Evolutionary conservation across 352 stramenopile species (phyloP), one percentile per base, ranked within the genome.

Genomic region (Globisporangium nodosum): DNA sequence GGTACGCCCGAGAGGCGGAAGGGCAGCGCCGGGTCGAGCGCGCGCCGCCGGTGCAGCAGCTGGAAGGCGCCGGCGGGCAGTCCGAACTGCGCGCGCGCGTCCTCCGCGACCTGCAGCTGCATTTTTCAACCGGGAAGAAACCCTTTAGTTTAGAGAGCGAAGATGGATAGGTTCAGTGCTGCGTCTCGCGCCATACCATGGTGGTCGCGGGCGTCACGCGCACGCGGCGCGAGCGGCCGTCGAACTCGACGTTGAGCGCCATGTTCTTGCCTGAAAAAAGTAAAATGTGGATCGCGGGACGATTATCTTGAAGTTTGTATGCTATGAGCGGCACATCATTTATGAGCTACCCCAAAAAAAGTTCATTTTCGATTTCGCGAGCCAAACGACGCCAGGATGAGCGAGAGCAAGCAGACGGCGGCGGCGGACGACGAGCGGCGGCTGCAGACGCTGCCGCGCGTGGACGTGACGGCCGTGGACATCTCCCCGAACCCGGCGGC

Each of bases 1-100:
- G 87, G 92, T 24, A 96, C 76, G 33, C 87, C 87, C 15, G 87
- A 92, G 30, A 96, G 71, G 4, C 85, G 81, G 54, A 96, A 96
- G 37, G 87, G 85, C 48, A 93, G 78, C 18, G 87, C 90, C 45
- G 92, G 60, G 56, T 96, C 87, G 20, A 96, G 65, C 8, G 74
- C 48, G 15, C 67, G 76, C 43, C 69, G 71, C 50, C 83, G 85
- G 61, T 94, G 85, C 49, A 80, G 54, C 18, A 96, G 71, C 60
- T 92, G 72, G 54, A 67, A 87, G 54, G 78, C 69, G 31, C 54
- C 60, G 27, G 73, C 64, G 27, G 63, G 57, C 45, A 96, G 66
- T 3, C 60, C 54, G 60, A 91, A 90, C 18, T 85, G 68, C 43
- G 68, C 64, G 11, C 74, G 75, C 18, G 84, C 77, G 42, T 78